These are phyloP conservation scores for Eutrema salsugineum DNA, from an alignment of 441 rosid species.

Conservation along the genomic window DNA sequence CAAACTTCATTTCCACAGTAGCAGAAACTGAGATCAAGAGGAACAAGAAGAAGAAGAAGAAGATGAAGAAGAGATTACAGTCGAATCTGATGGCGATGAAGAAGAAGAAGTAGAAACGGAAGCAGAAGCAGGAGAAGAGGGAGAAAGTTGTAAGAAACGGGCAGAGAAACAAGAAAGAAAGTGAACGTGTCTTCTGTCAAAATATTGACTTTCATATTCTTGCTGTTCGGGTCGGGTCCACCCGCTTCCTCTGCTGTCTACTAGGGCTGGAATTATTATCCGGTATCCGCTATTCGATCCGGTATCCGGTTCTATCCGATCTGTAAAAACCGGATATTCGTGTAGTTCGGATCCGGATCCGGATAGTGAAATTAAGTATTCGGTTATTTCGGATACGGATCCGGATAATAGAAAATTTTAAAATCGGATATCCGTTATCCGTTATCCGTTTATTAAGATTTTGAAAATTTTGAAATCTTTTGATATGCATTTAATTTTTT, in stretches of 20 bases:
- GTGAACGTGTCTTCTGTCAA: conserved; percentile 11
- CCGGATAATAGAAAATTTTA: too few species aligned
- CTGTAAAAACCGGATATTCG: too few species aligned
- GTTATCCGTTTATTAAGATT: too few species aligned
- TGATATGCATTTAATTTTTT: too few species aligned
- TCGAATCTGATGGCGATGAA: not conserved
- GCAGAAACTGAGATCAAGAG: not conserved
- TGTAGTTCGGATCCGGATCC: too few species aligned
- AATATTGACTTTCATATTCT: conserved; percentile 14
- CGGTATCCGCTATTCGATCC: too few species aligned
- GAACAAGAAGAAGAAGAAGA: not conserved
- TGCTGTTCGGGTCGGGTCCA: conserved; percentile 16
- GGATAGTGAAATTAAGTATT: too few species aligned
- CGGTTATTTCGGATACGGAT: too few species aligned
- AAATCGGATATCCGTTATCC: too few species aligned
- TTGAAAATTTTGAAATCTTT: too few species aligned
- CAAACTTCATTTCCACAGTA: not conserved
- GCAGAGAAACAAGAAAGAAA: not conserved
- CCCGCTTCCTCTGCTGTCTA: not conserved
- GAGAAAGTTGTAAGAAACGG: not conserved
- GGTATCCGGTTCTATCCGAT: too few species aligned
- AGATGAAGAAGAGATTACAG: conserved; percentile 3
- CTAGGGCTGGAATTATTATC: too few species aligned
- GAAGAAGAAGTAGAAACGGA: not conserved
- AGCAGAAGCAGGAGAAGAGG: not conserved